Base-by-base conservation (phyloP, 805 yeast species). In the Wickerhamomyces rabaulensis region DNA sequence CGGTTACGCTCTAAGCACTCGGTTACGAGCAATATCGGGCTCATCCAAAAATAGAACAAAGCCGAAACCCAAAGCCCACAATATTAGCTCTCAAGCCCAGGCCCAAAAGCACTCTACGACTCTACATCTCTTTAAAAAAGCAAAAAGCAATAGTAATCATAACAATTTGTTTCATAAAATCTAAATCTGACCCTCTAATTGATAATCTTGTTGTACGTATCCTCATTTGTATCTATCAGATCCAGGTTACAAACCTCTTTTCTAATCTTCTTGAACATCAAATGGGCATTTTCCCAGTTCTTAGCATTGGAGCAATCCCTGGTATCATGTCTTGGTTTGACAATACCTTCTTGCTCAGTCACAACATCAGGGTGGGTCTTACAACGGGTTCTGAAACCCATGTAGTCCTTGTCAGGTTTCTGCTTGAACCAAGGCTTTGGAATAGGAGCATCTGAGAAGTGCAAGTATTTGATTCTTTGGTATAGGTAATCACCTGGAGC, bases 361-460 rank as follows among this genome's bases (percentile, higher is more conserved):
- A 37, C 15, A 29, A 49, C 54, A 20, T 53, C 58, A 9, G 43
- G 46, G 42, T 50, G 52, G 6, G 39, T 9, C 19, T 47, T 45
- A 44, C 62, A 58, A 9, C 62, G 41, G 0, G 48, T 43, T 41
- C 59, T 46, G 3, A 4, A 31, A 1, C 26, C 36, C 58, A 53
- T 55, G 38, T 56, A 57, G 2, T 41, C 42, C 2, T 29, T 42
- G 0, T 45, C 19, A 1, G 40, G 47, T 8, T 46, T 40, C 23
- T 53, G 52, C 16, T 47, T 22, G 41, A 48, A 59, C 89, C 89
- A 82, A 5, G 88, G 89, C 56, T 84, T 82, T 0, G 82, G 79
- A 7, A 82, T 61, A 6, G 89, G 89, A 31, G 74, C 71, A 56
- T 84, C 90, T 3, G 84, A 77, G 60, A 78, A 84, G 58, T 84